phyloP scores from a whole-genome alignment of 495 filamentous ascomycete species.

The Aspergillus panamensis region DNA sequence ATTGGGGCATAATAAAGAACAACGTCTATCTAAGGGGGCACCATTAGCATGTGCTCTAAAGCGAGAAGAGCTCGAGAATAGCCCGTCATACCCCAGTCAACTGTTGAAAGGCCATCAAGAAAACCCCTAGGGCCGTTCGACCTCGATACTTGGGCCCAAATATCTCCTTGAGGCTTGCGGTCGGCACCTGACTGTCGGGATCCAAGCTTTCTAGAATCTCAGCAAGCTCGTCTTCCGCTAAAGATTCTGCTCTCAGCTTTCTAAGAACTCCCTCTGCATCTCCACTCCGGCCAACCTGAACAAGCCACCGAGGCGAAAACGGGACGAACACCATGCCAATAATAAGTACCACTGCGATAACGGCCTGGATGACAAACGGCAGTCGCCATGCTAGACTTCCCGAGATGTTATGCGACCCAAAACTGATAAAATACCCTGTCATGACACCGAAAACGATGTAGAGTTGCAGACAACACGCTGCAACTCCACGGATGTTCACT shows the following conservation, averaged over 20 bases:
- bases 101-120: constrained; percentile 21
- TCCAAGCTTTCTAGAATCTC: constrained; percentile 13
- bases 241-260: background rate
- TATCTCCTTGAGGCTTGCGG: constrained; percentile 15
- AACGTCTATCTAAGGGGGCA: constrained; percentile 9
- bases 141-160: constrained; percentile 13
- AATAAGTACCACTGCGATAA: constrained; percentile 3
- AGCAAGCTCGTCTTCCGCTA: constrained; percentile 4
- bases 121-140: constrained; percentile 15
- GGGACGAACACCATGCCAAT: constrained; percentile 10
- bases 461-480: constrained; percentile 11
- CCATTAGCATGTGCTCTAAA: background rate
- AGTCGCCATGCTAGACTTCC: constrained; percentile 5
- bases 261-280: constrained; percentile 2
- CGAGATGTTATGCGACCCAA: constrained; percentile 9
- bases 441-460: constrained; percentile 13
- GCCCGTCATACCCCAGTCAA: constrained; percentile 13
- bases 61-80: too few relatives aligned
- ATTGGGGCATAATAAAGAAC: constrained; percentile 17
- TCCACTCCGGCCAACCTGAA: background rate
- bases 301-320: constrained; percentile 14
- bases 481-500: constrained; percentile 8
- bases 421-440: constrained; percentile 13
- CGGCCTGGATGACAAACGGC: constrained; percentile 11
- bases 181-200: constrained; percentile 5